phyloP scores from a whole-genome alignment of 208 protist species.

The Trichomonas vaginalis region DNA sequence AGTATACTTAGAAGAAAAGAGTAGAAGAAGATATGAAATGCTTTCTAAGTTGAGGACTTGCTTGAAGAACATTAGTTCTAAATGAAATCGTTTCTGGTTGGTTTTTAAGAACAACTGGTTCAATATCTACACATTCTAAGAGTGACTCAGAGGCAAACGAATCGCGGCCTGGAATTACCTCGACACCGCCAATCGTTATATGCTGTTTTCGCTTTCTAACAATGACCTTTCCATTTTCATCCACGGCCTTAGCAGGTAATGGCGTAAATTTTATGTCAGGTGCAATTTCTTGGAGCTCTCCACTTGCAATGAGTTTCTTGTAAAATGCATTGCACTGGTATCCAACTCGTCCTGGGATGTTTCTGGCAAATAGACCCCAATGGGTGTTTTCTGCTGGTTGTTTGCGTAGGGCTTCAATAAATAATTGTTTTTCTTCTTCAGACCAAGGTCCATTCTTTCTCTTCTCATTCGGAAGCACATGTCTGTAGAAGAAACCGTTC shows the following conservation, averaged over 20 bases:
- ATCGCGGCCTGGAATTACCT: not conserved
- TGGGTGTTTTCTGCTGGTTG: not conserved
- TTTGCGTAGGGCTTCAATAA: not conserved
- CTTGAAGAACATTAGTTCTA: not conserved
- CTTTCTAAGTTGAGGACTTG: not conserved
- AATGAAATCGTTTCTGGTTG: not conserved
- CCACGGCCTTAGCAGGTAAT: not conserved
- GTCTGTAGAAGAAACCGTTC: not conserved
- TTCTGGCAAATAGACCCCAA: not conserved
- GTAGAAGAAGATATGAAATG: no score
- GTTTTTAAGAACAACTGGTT: not conserved
- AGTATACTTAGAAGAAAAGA: no score
- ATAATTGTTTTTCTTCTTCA: not conserved
- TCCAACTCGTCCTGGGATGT: not conserved
- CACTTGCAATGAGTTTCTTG: not conserved
- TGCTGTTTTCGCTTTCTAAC: not conserved
- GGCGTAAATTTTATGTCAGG: not conserved
- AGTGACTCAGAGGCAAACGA: not conserved
- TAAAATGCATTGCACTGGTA: conserved; percentile 3
- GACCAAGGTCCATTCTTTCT: not conserved
- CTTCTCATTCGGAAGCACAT: not conserved
- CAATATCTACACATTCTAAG: not conserved
- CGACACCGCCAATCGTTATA: not conserved
- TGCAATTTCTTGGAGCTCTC: not conserved
- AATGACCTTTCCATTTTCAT: not conserved